Evolutionary conservation across 306 rosid genomes (phyloP), one percentile per base, ranked within the genome.

Genomic region (Hylodesmum podocarpum): DNA sequence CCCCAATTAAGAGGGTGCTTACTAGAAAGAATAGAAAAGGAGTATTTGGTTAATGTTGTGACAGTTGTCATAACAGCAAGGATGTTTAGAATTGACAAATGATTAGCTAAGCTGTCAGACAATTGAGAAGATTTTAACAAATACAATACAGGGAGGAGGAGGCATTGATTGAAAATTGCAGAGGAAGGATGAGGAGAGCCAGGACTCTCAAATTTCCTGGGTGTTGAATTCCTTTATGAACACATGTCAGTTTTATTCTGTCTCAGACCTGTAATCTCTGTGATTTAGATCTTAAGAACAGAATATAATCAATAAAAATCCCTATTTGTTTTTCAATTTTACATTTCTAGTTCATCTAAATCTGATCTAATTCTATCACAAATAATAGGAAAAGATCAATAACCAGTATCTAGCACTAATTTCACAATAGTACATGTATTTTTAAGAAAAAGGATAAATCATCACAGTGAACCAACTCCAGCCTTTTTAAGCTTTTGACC

Each of bases 361-460:
- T 61, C 5, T n/a, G 40, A n/a, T 58, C 40, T 21, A 58, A 27
- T 28, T 58, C 66, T 29, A 15, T 29, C 36, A 55, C 55, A 33
- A 49, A 59, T 36, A 58, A 49, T 49, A 39, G 29, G 15, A 77
- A 84, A 13, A 57, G 75, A 55, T 76, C 34, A n/a, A 70, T 28
- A 43, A 31, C 27, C 31, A 68, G 22, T 25, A 57, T 46, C 12
- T 28, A 57, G 63, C 41, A 43, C 61, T 18, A 44, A 67, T 21
- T 19, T 62, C 62, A 79, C 6, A 33, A 29, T 50, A 27, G 50
- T 41, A 51, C 50, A 63, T 24, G 51, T n/a, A 75, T 22, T 4
- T 22, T 4, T 22, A 51, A 50, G 5, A 54, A 33, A 40, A 51
- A 18, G 67, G 62, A 73, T 50, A 43, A 51, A 31, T 15, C 41